These are phyloP conservation scores for Phytophthora palmivora DNA, from an alignment of 352 stramenopile species.

Conservation along the genomic window DNA sequence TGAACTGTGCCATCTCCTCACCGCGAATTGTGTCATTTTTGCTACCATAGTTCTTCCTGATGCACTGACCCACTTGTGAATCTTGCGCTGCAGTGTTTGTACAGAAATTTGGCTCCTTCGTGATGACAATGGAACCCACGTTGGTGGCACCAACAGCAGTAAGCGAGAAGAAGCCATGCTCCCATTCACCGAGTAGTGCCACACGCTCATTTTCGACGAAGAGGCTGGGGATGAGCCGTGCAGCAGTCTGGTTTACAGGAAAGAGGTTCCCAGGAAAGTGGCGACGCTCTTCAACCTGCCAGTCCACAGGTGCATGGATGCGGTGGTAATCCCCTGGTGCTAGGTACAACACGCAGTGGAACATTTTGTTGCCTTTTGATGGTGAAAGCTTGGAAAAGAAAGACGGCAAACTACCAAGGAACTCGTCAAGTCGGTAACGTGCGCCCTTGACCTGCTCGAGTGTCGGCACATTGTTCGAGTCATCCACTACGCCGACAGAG, in stretches of 20 bases:
- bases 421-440: slow-evolving; percentile 86
- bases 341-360: slow-evolving; percentile 85
- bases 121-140: slow-evolving; percentile 84
- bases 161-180: slow-evolving; percentile 85
- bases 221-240: slow-evolving; percentile 72
- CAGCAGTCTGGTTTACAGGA: slow-evolving; percentile 75
- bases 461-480: slow-evolving; percentile 53
- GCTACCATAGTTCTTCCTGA: slow-evolving; percentile 55
- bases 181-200: slow-evolving; percentile 74
- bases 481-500: slow-evolving; percentile 61
- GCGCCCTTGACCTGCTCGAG: slow-evolving; percentile 86
- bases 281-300: slow-evolving; percentile 71
- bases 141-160: slow-evolving; percentile 88
- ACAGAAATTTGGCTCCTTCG: slow-evolving; percentile 69
- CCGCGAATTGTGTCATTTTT: slow-evolving; percentile 52
- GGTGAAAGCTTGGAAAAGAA: slow-evolving; percentile 60
- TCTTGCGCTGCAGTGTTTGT: slow-evolving; percentile 74
- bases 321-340: slow-evolving; percentile 89
- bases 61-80: slow-evolving; percentile 54
- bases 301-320: slow-evolving; percentile 86
- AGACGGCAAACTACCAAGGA: slow-evolving; percentile 65
- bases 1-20: slow-evolving; percentile 85
- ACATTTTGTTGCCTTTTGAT: slow-evolving; percentile 67
- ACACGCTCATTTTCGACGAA: slow-evolving; percentile 90
- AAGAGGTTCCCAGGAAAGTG: slow-evolving; percentile 89